Percentiles rank a stretch among this genome's conserved stretches.
Evolutionary conservation across 352 stramenopile species (phyloP).

Genomic region (Pythium aquatile): DNA sequence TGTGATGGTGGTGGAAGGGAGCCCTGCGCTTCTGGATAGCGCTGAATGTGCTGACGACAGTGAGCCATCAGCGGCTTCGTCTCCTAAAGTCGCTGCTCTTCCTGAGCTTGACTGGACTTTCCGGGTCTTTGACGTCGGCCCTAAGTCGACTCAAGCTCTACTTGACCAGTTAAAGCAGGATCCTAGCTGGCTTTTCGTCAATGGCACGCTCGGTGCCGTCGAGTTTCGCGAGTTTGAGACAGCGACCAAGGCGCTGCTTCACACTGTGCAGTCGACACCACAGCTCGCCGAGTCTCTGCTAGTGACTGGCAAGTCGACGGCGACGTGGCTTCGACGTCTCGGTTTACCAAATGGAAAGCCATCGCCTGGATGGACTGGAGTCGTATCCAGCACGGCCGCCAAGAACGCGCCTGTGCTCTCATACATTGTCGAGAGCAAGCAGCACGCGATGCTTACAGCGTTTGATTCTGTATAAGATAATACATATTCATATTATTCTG

Average conservation of each 20-base stretch:
- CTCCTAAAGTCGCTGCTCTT: not conserved
- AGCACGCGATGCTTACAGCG: conserved; percentile 34
- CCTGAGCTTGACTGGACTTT: conserved; percentile 54
- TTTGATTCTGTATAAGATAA: conserved; percentile 18
- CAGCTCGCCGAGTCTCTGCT: not conserved
- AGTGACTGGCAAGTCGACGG: conserved; percentile 19
- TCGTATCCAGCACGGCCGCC: conserved; percentile 28
- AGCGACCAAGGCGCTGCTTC: conserved; percentile 36
- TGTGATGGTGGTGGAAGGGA: conserved; percentile 12
- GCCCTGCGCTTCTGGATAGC: conserved; percentile 14
- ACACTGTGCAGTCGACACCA: not conserved
- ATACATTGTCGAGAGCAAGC: conserved; percentile 43
- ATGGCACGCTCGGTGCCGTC: conserved; percentile 49
- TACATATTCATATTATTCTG: not conserved
- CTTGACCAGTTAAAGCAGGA: conserved; percentile 14
- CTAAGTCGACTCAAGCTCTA: conserved; percentile 42
- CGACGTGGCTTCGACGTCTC: conserved; percentile 15
- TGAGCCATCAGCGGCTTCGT: not conserved
- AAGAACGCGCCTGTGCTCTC: conserved; percentile 41
- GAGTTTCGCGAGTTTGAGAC: conserved; percentile 53
- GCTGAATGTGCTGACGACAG: conserved; percentile 4
- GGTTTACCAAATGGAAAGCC: not conserved
- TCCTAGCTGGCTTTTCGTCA: conserved; percentile 35
- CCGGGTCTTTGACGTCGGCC: conserved; percentile 62
- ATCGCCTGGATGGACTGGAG: not conserved